Evolutionary conservation across 768 basidiomycete genomes (phyloP).

Genomic region (Artomyces pyxidatus): DNA sequence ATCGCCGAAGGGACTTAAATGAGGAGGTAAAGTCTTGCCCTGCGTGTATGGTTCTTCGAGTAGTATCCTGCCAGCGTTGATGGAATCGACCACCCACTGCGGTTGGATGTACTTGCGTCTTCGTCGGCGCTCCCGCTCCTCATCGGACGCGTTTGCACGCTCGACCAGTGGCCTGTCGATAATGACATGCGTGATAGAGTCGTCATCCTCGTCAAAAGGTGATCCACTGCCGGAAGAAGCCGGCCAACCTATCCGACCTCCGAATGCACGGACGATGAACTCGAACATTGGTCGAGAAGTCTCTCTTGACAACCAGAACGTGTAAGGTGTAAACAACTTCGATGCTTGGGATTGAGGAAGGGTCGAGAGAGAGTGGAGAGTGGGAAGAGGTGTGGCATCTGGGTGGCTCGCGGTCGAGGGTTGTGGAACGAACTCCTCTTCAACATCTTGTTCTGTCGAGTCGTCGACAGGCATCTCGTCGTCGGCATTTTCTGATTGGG

Average conservation of each 20-base stretch:
- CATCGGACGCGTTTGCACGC: conserved; percentile 39
- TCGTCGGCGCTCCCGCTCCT: conserved; percentile 51
- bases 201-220: conserved; percentile 67
- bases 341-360: conserved; percentile 48
- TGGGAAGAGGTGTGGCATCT: conserved; percentile 46
- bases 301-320: conserved; percentile 92
- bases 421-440: conserved; percentile 64
- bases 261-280: conserved; percentile 87
- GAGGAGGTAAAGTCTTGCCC: conserved; percentile 83
- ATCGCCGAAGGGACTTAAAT: conserved; percentile 92
- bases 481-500: conserved; percentile 24
- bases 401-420: conserved; percentile 44
- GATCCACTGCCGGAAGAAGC: conserved; percentile 75
- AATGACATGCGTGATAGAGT: conserved; percentile 88
- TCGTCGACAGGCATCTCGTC: conserved; percentile 21
- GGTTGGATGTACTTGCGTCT: conserved; percentile 89
- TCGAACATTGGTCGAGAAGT: conserved; percentile 88
- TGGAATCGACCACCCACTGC: conserved; percentile 96
- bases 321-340: conserved; percentile 77
- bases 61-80: conserved; percentile 80
- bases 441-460: conserved; percentile 23
- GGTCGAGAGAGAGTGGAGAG: conserved; percentile 56
- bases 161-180: conserved; percentile 76
- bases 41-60: conserved; percentile 82
- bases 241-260: conserved; percentile 89